A percentile compares a stretch with the other conserved stretches of the same genome.
Conservation (phyloP, 768 basidiomycete genomes). For the Serendipita sp. region DNA sequence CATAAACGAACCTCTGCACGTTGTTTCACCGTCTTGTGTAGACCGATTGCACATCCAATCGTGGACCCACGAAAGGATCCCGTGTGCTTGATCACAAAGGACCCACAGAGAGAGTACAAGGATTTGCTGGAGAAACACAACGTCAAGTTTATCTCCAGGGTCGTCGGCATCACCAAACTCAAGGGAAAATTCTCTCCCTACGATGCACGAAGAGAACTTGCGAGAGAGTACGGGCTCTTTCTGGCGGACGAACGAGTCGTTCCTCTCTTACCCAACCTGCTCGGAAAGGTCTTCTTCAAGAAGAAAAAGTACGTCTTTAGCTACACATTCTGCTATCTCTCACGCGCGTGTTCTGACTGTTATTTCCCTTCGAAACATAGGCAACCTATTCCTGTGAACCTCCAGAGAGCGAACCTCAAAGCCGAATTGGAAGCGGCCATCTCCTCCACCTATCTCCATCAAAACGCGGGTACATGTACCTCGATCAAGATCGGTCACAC, state of each 20-base stretch:
- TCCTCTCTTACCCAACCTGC: conserved; percentile 68
- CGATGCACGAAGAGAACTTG: conserved; percentile 64
- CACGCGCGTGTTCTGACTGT: conserved; percentile 10
- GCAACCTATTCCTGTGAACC: conserved; percentile 88
- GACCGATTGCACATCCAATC: conserved; percentile 65
- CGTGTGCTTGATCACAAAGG: conserved; percentile 87
- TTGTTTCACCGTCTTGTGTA: conserved; percentile 15
- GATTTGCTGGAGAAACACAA: conserved; percentile 64
- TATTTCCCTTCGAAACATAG: conserved; percentile 25
- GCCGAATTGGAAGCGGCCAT: conserved; percentile 84
- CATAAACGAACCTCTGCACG: background rate
- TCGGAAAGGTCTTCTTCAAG: conserved; percentile 83
- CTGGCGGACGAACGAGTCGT: conserved; percentile 84
- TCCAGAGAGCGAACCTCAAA: conserved; percentile 81
- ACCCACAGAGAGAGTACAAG: conserved; percentile 93
- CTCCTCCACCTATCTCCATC: conserved; percentile 89
- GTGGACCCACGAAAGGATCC: conserved; percentile 68
- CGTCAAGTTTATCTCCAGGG: conserved; percentile 81
- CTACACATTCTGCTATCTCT: background rate
- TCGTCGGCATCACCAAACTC: conserved; percentile 81
- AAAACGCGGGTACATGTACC: conserved; percentile 82
- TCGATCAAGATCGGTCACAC: conserved; percentile 67
- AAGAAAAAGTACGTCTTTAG: conserved; percentile 71
- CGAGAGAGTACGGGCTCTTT: conserved; percentile 85
- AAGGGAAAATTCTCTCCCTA: conserved; percentile 85